Evolutionary conservation across 371 early-diverging fungal species (phyloP), one percentile per base, ranked within the genome.

Genomic region (Mycotypha africana): DNA sequence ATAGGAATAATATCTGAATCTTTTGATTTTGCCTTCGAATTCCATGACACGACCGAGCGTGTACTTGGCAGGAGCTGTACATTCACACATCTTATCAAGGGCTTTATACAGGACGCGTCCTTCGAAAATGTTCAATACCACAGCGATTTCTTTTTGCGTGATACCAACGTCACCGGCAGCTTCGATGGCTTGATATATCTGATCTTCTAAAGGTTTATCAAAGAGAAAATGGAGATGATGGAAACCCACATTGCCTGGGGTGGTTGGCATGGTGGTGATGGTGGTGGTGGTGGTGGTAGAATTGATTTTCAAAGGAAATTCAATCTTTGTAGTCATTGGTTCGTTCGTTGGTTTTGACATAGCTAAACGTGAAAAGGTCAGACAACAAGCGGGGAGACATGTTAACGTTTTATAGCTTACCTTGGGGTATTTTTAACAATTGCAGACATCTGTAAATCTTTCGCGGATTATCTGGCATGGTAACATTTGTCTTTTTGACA

Each of bases 1-100:
- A 23, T 45, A 42, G 2, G 64, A 55, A 38, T 49, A 71, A 30
- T 71, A 71, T 9, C 72, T 57, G 44, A 62, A 71, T 6, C 65
- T 51, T 24, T 51, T 42, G 4, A 53, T 31, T 22, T 61, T 57
- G 5, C 67, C 63, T 36, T 62, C 62, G 42, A 71, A 67, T 31
- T 71, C 72, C 3, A 71, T 26, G 3, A 44, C 20, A 20, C 65
- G 64, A 25, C 44, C 39, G 19, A 37, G 43, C 4, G 28, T 20
- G 2, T 45, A 44, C 1, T 34, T 15, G 0, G 36, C 38, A 21
- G 19, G n/a, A 2, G 16, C 38, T 28, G 38, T 47, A 8, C 35
- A 9, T 9, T 45, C 37, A 4, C 21, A 14, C 38, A 61, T 34
- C 16, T 30, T 50, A 4, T 65, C 67, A 11, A 65, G 20, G 5